Percentiles rank a stretch among this genome's conserved stretches.
phyloP scores from a whole-genome alignment of 2,329 filamentous ascomycete species.

The Botrytis deweyae region DNA sequence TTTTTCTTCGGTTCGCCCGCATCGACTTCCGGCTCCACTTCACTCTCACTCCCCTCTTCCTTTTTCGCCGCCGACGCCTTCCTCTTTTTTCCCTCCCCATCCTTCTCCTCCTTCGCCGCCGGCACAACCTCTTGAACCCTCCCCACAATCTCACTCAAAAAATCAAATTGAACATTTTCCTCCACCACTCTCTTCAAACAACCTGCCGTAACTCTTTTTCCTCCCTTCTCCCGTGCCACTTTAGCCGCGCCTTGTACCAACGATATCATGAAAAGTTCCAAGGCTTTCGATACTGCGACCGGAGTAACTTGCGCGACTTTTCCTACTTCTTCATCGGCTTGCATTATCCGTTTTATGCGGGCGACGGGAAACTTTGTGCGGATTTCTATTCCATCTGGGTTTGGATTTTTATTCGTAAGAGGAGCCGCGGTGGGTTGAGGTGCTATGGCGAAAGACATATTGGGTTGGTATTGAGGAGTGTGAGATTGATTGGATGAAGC shows the following conservation, averaged over 20 bases:
- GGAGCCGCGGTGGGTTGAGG: background rate
- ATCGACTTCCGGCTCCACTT: background rate
- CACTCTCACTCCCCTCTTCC: background rate
- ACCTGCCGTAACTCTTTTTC: slow-evolving; percentile 83
- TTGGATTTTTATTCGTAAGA: slow-evolving; percentile 48
- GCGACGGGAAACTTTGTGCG: slow-evolving; percentile 96
- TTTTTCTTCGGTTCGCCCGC: background rate
- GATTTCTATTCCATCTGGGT: slow-evolving; percentile 60
- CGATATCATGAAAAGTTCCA: slow-evolving; percentile 97
- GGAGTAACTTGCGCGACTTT: slow-evolving; percentile 98
- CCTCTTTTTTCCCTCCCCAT: slow-evolving; percentile 33
- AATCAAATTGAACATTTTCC: slow-evolving; percentile 90
- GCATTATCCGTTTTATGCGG: slow-evolving; percentile 98
- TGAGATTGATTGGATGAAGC: background rate
- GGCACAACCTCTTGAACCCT: slow-evolving; percentile 65
- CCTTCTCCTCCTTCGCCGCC: slow-evolving; percentile 34
- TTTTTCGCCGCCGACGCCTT: slow-evolving; percentile 24
- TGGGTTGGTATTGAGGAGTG: background rate
- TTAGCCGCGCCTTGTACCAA: slow-evolving; percentile 85
- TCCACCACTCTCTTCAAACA: slow-evolving; percentile 92
- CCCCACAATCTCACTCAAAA: slow-evolving; percentile 83
- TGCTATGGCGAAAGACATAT: background rate
- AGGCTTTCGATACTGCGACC: slow-evolving; percentile 89
- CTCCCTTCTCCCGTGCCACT: slow-evolving; percentile 77
- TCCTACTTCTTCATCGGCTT: slow-evolving; percentile 96